phyloP scores from a whole-genome alignment of 1,139 yeast species.

The Saccharomyces hybrid region DNA sequence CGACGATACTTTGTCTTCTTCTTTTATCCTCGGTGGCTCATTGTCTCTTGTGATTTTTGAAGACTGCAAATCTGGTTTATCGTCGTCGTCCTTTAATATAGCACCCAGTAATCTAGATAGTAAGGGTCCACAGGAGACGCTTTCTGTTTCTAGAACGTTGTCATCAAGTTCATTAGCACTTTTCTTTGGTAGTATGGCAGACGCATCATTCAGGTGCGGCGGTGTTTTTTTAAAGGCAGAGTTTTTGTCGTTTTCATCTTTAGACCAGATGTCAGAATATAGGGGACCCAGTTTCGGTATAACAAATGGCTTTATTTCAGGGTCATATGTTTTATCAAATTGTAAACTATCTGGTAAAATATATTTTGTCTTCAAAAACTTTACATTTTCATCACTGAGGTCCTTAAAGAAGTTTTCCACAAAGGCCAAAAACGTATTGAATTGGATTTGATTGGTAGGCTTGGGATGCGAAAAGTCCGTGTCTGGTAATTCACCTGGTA shows the following conservation, averaged over 20 bases:
- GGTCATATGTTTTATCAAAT: slow-evolving; percentile 46
- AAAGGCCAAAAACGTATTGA: slow-evolving; percentile 76
- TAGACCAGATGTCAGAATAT: slow-evolving; percentile 79
- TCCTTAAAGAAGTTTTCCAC: slow-evolving; percentile 79
- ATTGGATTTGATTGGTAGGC: slow-evolving; percentile 88
- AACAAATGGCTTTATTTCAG: slow-evolving; percentile 56
- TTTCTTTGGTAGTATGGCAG: slow-evolving; percentile 54
- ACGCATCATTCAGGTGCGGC: slow-evolving; percentile 24
- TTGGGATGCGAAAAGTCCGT: slow-evolving; percentile 78
- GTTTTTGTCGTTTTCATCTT: slow-evolving; percentile 56
- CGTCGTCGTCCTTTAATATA: slow-evolving; percentile 35
- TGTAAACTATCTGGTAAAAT: slow-evolving; percentile 48
- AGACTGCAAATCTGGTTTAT: slow-evolving; percentile 26
- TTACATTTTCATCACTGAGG: slow-evolving; percentile 71
- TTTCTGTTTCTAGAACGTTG: slow-evolving; percentile 59
- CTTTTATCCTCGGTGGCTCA: not conserved
- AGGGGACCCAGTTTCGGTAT: slow-evolving; percentile 82
- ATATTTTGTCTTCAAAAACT: slow-evolving; percentile 56
- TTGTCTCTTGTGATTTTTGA: not conserved
- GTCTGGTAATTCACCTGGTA: slow-evolving; percentile 87
- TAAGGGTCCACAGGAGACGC: slow-evolving; percentile 84
- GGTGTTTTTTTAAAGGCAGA: slow-evolving; percentile 33
- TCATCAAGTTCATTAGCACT: slow-evolving; percentile 54
- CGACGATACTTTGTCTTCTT: not conserved
- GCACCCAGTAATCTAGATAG: slow-evolving; percentile 83